A percentile compares a stretch with the other conserved stretches of the same genome.
These are phyloP conservation scores for Podila epicladia DNA, from an alignment of 192 early-diverging fungal species.

Conservation along the genomic window DNA sequence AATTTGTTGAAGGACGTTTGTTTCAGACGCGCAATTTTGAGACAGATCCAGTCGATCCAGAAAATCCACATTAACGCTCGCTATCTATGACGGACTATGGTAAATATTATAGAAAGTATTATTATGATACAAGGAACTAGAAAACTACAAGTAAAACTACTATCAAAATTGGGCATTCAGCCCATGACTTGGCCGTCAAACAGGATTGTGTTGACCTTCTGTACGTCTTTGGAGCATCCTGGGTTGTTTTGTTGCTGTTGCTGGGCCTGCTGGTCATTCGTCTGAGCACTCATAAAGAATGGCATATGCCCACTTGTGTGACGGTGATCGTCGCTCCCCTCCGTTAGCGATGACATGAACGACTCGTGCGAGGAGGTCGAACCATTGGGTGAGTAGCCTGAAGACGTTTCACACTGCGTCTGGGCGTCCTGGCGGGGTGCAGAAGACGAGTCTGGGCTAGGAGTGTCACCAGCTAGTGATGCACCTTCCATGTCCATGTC, in stretches of 20 bases:
- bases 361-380: neutral
- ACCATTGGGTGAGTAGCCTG: neutral
- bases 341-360: neutral
- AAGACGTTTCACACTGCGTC: neutral
- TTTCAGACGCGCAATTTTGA: no score
- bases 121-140: no score
- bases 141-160: no score
- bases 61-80: no score
- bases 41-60: no score
- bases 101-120: no score
- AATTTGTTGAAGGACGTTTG: no score
- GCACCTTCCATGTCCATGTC: constrained; percentile 48
- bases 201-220: constrained; percentile 25
- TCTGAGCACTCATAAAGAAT: constrained; percentile 15
- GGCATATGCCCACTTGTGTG: neutral
- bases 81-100: no score
- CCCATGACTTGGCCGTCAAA: constrained; percentile 28
- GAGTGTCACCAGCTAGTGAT: constrained; percentile 22
- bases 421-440: neutral
- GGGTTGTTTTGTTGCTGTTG: neutral
- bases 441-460: constrained; percentile 2
- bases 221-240: constrained; percentile 8
- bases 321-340: neutral
- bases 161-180: neutral
- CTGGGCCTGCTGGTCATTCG: neutral